Percentiles rank a stretch among this genome's conserved stretches.
Conservation (phyloP, 2,329 filamentous ascomycete species). For the Dendrostoma leiphaemia region DNA sequence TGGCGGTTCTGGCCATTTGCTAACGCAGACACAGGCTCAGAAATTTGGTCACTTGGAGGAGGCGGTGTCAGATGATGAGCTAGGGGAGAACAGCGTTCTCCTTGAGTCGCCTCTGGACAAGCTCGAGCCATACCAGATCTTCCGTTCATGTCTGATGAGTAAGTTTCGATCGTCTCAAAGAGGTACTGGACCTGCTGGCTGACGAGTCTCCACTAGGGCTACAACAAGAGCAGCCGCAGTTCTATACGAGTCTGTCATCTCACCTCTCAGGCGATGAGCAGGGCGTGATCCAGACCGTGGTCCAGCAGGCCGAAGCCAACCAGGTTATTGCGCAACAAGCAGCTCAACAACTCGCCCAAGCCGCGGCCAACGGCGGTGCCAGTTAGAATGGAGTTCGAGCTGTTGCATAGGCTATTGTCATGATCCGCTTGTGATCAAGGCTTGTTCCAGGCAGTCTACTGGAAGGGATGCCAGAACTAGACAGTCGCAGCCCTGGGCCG, state of each 20-base stretch:
- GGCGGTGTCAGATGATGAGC: slow-evolving; percentile 78
- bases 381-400: slow-evolving; percentile 14
- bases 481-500: background rate
- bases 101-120: slow-evolving; percentile 94
- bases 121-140: slow-evolving; percentile 89
- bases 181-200: background rate
- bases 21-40: slow-evolving; percentile 60
- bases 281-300: slow-evolving; percentile 72
- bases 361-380: slow-evolving; percentile 17
- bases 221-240: slow-evolving; percentile 85
- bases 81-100: slow-evolving; percentile 88
- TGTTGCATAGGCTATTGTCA: background rate
- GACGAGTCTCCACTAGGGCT: slow-evolving; percentile 55
- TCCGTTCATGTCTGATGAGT: slow-evolving; percentile 81
- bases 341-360: slow-evolving; percentile 22
- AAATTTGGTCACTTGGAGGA: slow-evolving; percentile 71
- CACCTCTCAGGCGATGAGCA: slow-evolving; percentile 80
- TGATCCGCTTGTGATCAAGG: background rate
- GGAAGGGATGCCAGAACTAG: background rate
- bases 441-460: background rate
- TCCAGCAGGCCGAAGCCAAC: slow-evolving; percentile 64
- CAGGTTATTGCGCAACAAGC: slow-evolving; percentile 38
- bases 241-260: slow-evolving; percentile 78
- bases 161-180: slow-evolving; percentile 39
- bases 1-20: background rate